phyloP scores from a whole-genome alignment of 805 yeast species.

The Cyberlindnera euphorbiae region DNA sequence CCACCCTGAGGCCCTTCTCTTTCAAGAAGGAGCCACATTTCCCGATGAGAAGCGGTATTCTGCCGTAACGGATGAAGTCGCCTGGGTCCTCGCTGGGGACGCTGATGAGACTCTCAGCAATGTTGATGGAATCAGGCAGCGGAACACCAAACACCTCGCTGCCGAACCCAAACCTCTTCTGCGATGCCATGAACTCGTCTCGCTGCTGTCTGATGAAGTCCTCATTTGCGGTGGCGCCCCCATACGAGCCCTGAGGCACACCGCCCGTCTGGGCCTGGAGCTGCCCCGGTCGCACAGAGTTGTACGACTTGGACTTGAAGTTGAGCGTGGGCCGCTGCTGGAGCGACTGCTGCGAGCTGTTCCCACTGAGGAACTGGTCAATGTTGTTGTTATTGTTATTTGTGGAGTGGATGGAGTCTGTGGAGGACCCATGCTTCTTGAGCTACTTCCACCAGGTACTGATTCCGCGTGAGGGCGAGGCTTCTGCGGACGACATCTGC shows the following conservation, averaged over 20 bases:
- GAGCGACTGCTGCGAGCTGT: constrained; percentile 12
- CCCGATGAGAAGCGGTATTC: constrained; percentile 91
- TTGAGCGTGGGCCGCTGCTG: constrained; percentile 30
- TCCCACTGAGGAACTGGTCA: background rate
- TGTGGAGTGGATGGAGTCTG: constrained; percentile 17
- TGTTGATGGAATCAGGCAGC: constrained; percentile 59
- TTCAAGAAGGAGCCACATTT: constrained; percentile 88
- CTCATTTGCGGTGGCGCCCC: constrained; percentile 12
- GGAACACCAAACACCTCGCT: constrained; percentile 75
- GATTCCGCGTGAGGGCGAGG: constrained; percentile 32
- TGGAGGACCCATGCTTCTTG: constrained; percentile 26
- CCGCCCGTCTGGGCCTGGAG: too few relatives aligned
- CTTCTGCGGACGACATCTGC: constrained; percentile 21
- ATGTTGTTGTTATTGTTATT: constrained; percentile 6
- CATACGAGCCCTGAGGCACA: too few relatives aligned
- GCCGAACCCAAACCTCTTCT: constrained; percentile 32
- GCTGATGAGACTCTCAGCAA: constrained; percentile 75
- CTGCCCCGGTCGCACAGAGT: constrained; percentile 18
- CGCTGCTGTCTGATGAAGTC: constrained; percentile 30
- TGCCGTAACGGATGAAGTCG: constrained; percentile 73
- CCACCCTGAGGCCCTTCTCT: constrained; percentile 68
- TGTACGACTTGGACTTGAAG: constrained; percentile 33
- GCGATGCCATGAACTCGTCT: constrained; percentile 32
- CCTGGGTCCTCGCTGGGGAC: constrained; percentile 52
- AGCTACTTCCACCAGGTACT: constrained; percentile 39